Evolutionary conservation across 2,329 filamentous ascomycete species (phyloP), one percentile per base, ranked within the genome.

Genomic region (Xylaria sp.): DNA sequence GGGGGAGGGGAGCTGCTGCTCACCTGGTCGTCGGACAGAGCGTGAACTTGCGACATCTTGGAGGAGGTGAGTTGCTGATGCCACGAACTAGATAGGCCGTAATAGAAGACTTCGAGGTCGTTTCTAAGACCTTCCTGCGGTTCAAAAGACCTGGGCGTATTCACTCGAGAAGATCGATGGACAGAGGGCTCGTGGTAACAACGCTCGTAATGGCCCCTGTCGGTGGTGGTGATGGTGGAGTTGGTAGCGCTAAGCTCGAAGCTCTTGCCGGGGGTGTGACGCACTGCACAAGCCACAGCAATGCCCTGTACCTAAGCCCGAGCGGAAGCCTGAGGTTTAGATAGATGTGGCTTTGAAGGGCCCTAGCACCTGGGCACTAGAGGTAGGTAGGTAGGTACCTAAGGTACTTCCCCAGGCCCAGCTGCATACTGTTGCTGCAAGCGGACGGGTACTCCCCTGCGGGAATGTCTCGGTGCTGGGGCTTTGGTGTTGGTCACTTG

Each of bases 21-120:
- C 89, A 96, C 94, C 91, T 97, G 94, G 86, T 97, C 94, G 89
- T 98, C 94, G 85, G 94, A 97, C 85, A 98, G 92, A 82, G 94
- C 92, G 91, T 97, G 94, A 75, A 89, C 86, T 87, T 94, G 92
- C 84, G 94, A 96, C 94, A 97, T 97, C 82, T 83, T 91, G 87
- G 82, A 80, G 81, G 81, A 80, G 81, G 81, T 66, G 74, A 66
- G 69, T 68, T 68, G 57, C 64, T 64, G 60, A 57, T 65, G 46
- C 71, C 68, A 74, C 58, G 61, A 57, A 25, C 7, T 8, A 36
- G 58, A 39, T 25, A 66, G 36, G 18, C 13, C 12, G 60, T 15
- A 49, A 33, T 60, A 9, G 54, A 56, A 36, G 61, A 18, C 12
- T 46, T 7, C 13, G n/a, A 46, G 46, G 57, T 63, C 10, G 52